phyloP scores from a whole-genome alignment of 139 green algal species.

The Chlorella sp. region DNA sequence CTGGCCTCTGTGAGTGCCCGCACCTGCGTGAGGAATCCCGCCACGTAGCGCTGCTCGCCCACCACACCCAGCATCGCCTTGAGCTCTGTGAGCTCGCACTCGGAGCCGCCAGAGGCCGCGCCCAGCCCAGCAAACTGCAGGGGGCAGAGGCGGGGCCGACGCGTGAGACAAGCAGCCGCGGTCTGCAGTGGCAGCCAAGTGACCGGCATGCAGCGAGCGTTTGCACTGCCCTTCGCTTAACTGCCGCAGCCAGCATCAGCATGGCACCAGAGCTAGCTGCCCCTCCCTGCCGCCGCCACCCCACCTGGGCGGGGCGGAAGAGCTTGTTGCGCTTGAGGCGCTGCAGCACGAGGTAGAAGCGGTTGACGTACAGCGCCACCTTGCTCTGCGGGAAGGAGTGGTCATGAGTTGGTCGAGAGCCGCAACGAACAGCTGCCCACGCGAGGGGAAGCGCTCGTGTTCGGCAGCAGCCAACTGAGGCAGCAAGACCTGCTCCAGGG shows the following conservation, averaged over 20 bases:
- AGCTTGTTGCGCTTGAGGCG: constrained; percentile 66
- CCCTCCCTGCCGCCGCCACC: neutral
- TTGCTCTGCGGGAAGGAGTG: constrained; percentile 65
- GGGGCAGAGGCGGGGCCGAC: neutral
- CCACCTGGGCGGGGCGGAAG: constrained; percentile 54
- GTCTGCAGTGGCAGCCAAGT: neutral
- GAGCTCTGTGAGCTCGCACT: constrained; percentile 78
- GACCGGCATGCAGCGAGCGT: neutral
- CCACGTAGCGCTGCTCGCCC: constrained; percentile 65
- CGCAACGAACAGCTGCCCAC: neutral
- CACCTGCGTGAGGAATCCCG: constrained; percentile 78
- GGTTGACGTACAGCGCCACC: constrained; percentile 71
- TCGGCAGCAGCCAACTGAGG: too few species aligned
- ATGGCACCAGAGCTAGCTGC: neutral
- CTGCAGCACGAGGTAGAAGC: constrained; percentile 77
- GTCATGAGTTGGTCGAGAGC: neutral
- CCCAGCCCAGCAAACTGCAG: constrained; percentile 25
- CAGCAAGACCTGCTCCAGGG: too few species aligned
- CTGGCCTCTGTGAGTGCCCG: too few species aligned
- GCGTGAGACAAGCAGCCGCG: neutral
- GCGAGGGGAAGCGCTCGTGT: too few species aligned
- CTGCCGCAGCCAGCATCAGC: constrained; percentile 18
- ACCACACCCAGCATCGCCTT: constrained; percentile 75
- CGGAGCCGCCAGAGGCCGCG: neutral
- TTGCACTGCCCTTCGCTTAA: neutral